Percentiles rank a stretch among this genome's conserved stretches.
Evolutionary conservation across 306 rosid species (phyloP).

Genomic region (Citrullus amarus): DNA sequence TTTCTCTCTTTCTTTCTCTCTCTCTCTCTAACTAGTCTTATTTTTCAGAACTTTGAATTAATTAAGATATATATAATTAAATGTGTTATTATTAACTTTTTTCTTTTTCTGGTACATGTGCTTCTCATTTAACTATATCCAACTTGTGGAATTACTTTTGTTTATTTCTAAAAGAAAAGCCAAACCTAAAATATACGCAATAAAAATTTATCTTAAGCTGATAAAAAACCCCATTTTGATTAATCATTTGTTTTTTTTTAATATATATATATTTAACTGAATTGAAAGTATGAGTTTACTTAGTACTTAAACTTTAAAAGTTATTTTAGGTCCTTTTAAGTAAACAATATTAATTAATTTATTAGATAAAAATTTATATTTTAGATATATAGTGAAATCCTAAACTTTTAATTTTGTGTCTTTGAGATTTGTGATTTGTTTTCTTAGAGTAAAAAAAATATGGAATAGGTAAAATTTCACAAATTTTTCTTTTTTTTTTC

Average conservation of each 20-base stretch:
- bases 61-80: not conserved
- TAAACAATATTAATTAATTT: too few relatives aligned
- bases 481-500: not conserved
- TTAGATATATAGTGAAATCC: too few relatives aligned
- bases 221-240: not conserved
- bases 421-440: too few relatives aligned
- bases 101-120: not conserved
- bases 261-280: too few relatives aligned
- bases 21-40: conserved; percentile 1
- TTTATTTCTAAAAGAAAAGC: not conserved
- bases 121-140: not conserved
- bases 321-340: too few relatives aligned
- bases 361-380: too few relatives aligned
- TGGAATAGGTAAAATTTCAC: too few relatives aligned
- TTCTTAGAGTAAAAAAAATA: too few relatives aligned
- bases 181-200: not conserved
- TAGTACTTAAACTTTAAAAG: too few relatives aligned
- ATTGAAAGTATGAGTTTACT: too few relatives aligned
- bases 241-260: not conserved
- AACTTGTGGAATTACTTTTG: not conserved
- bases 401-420: too few relatives aligned
- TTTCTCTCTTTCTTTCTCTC: not conserved
- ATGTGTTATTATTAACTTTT: not conserved
- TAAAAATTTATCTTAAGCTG: not conserved
- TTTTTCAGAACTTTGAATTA: not conserved